phyloP scores from a whole-genome alignment of 371 early-diverging fungal species.

The Lichtheimia hyalospora region DNA sequence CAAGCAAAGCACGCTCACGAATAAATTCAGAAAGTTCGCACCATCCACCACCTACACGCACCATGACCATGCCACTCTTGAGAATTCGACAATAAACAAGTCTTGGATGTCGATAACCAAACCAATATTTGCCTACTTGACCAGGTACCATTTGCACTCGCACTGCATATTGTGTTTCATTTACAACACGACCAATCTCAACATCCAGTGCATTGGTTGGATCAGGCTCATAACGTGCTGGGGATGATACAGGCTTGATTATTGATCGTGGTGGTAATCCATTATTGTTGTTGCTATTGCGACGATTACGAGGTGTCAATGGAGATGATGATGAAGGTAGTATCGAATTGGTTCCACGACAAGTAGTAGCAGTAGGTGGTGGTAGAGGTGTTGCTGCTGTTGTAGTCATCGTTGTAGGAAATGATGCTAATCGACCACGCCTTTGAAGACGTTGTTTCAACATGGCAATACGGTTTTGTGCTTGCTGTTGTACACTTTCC shows the following conservation, averaged over 20 bases:
- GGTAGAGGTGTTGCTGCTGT: too few species aligned
- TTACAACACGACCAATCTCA: slow-evolving; percentile 67
- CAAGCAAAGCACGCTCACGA: slow-evolving; percentile 42
- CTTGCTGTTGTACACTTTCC: slow-evolving; percentile 3
- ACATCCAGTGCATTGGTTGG: slow-evolving; percentile 68
- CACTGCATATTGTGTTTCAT: slow-evolving; percentile 46
- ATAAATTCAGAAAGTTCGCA: slow-evolving; percentile 63
- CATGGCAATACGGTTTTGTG: background rate
- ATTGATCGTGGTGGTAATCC: background rate
- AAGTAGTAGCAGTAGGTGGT: background rate
- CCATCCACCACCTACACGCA: slow-evolving; percentile 80
- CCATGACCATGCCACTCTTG: slow-evolving; percentile 71
- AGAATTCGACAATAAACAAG: slow-evolving; percentile 72
- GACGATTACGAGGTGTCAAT: background rate
- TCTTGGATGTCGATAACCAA: slow-evolving; percentile 65
- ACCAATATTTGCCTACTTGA: slow-evolving; percentile 71
- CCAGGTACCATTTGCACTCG: slow-evolving; percentile 51
- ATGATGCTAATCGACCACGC: slow-evolving; percentile 4
- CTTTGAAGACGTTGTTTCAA: slow-evolving; percentile 4
- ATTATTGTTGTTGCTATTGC: background rate
- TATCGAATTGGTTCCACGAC: background rate
- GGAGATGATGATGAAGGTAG: slow-evolving; percentile 1
- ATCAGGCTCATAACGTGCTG: slow-evolving; percentile 58
- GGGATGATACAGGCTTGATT: background rate
- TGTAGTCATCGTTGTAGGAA: background rate